Conservation (phyloP, 331 rosid genomes). For the Dryas integrifolia region DNA sequence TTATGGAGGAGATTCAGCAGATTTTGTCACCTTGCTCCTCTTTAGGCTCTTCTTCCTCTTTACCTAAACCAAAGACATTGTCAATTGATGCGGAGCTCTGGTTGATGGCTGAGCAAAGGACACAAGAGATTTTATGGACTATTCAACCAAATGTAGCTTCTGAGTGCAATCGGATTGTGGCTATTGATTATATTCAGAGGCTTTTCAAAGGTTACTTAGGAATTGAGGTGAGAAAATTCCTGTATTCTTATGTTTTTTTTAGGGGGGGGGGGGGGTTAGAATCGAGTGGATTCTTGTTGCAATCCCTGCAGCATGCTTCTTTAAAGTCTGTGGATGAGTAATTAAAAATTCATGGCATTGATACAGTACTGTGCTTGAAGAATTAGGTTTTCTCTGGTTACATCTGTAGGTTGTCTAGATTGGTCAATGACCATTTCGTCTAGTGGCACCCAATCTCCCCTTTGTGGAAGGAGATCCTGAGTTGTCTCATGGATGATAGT, state of each 20-base stretch:
- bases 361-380: background rate
- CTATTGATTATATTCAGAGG: constrained; percentile 50
- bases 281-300: background rate
- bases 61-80: constrained; percentile 39
- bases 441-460: too few species aligned
- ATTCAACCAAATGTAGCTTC: constrained; percentile 65
- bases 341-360: background rate
- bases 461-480: too few species aligned
- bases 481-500: too few species aligned
- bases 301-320: constrained; percentile 2
- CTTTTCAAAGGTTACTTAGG: constrained; percentile 41
- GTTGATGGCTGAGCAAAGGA: constrained; percentile 48
- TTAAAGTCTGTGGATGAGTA: constrained; percentile 10
- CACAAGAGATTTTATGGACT: constrained; percentile 49
- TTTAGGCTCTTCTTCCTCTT: constrained; percentile 18
- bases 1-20: constrained; percentile 38
- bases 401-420: background rate
- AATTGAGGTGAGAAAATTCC: constrained; percentile 53
- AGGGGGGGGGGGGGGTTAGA: background rate
- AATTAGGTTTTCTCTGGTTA: background rate
- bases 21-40: constrained; percentile 16
- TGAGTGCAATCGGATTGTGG: constrained; percentile 50
- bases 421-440: too few species aligned
- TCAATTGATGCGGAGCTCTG: constrained; percentile 44
- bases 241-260: background rate